A percentile compares a stretch with the other conserved stretches of the same genome.
Conservation (phyloP, 2,329 filamentous ascomycete species). For the Didymella sp. region DNA sequence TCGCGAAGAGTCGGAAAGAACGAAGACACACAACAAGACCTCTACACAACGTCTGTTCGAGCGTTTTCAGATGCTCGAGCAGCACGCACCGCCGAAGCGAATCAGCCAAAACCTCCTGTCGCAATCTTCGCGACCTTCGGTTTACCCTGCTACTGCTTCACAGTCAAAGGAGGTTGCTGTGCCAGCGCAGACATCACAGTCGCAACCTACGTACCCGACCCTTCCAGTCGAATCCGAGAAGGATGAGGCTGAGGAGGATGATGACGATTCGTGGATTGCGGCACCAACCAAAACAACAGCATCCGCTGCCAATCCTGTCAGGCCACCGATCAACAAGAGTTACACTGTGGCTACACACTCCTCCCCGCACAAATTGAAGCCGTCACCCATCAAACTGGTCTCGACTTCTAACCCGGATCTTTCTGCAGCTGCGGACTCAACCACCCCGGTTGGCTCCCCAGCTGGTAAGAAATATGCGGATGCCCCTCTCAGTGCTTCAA, state of each 20-base stretch:
- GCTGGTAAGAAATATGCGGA: slow-evolving; percentile 64
- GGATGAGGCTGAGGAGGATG: slow-evolving; percentile 27
- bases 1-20: slow-evolving; percentile 58
- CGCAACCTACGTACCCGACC: slow-evolving; percentile 52
- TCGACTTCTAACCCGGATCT: slow-evolving; percentile 54
- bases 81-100: slow-evolving; percentile 48
- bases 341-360: slow-evolving; percentile 60
- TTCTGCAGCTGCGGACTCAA: slow-evolving; percentile 53
- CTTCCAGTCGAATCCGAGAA: slow-evolving; percentile 39
- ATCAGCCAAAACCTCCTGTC: slow-evolving; percentile 48
- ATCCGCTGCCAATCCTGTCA: slow-evolving; percentile 35
- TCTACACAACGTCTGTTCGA: slow-evolving; percentile 95
- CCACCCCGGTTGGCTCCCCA: slow-evolving; percentile 65
- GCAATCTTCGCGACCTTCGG: slow-evolving; percentile 19
- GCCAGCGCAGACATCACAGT: slow-evolving; percentile 35
- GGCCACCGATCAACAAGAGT: slow-evolving; percentile 65
- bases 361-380: slow-evolving; percentile 52
- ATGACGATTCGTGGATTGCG: slow-evolving; percentile 66
- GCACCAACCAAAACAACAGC: slow-evolving; percentile 57
- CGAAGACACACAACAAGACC: slow-evolving; percentile 76
- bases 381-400: slow-evolving; percentile 52
- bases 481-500: slow-evolving; percentile 87
- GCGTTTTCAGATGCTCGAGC: slow-evolving; percentile 80
- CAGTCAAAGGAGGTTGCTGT: slow-evolving; percentile 37
- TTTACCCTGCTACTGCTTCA: slow-evolving; percentile 16